Base-by-base conservation (phyloP, 1,139 yeast species). In the Suhomyces ambrosiae region DNA sequence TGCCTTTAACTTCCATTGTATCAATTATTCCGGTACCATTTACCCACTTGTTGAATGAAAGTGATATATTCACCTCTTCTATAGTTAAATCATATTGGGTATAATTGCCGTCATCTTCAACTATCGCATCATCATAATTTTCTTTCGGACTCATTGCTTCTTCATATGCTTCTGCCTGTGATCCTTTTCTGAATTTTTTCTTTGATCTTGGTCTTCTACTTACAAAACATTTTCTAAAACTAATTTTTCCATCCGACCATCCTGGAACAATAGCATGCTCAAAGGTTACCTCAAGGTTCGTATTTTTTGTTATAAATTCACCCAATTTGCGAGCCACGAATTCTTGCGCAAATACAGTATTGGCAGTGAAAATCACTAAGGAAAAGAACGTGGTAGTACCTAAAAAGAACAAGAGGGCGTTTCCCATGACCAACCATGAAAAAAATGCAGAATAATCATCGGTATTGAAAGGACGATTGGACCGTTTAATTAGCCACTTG, bases 211-310 rank as follows among this genome's bases (percentile, higher is more conserved):
- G 98, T 40, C 97, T 71, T 50, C 86, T 74, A 38, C 95, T 86
- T 1, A 90, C 92, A 58, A 84, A 84, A 38, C 95, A 95, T 50
- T 89, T 87, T 42, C 82, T 78, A 59, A 92, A 86, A 28, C 84
- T 78, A 38, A 92, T 87, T 47, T 80, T 83, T 1, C 97, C 95
- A 48, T 86, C 89, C 32, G 82, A 76, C 97, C 97, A 90, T 37
- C 89, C 89, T 0, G 97, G 97, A 3, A 89, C 95, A 42, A 90
- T 86, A 2, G 98, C 98, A 55, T 80, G 84, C 56, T 92, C 98
- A 56, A 92, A 92, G 1, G 88, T 82, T 9, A 92, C 96, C 0
- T 86, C 81, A 49, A 90, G 64, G n/a, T 89, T 87, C 2, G 95
- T 81, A 52, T 89, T 92, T 47, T 78, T 78, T 10, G 98, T 90